phyloP scores from a whole-genome alignment of 345 rosid species.

The Eucalyptus pauciflora region DNA sequence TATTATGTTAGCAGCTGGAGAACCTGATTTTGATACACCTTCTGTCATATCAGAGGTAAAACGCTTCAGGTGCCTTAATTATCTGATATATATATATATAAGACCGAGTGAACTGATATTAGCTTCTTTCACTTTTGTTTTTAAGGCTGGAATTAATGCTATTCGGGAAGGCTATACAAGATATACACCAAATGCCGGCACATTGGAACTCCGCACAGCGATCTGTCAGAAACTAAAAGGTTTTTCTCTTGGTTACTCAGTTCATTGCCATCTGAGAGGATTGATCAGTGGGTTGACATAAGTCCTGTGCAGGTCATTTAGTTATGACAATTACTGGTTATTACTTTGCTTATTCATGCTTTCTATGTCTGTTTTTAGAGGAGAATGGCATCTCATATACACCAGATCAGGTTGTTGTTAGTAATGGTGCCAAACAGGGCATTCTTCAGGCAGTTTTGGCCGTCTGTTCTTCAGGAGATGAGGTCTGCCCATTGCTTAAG shows the following conservation, averaged over 20 bases:
- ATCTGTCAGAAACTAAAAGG: constrained; percentile 80
- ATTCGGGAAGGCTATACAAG: constrained; percentile 83
- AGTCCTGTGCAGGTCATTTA: not conserved
- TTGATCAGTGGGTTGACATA: not conserved
- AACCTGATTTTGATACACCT: constrained; percentile 96
- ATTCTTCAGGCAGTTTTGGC: constrained; percentile 72
- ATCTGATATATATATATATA: too few relatives aligned
- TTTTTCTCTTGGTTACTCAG: not conserved
- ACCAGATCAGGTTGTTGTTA: constrained; percentile 78
- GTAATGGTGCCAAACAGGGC: constrained; percentile 96
- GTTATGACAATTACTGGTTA: not conserved
- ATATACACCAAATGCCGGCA: constrained; percentile 83
- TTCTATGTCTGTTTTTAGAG: constrained; percentile 17
- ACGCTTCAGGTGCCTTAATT: not conserved
- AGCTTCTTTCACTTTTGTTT: not conserved
- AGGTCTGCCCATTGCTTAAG: constrained; percentile 25
- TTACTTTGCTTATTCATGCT: not conserved
- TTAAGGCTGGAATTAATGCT: constrained; percentile 82
- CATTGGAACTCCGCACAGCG: constrained; percentile 63
- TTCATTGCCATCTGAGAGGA: not conserved
- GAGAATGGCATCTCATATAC: constrained; percentile 81
- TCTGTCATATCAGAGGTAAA: constrained; percentile 55
- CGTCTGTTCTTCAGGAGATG: constrained; percentile 92
- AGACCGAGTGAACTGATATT: not conserved
- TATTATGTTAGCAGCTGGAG: constrained; percentile 89